phyloP scores from a whole-genome alignment of 495 filamentous ascomycete species.

The Immersiella caudata region DNA sequence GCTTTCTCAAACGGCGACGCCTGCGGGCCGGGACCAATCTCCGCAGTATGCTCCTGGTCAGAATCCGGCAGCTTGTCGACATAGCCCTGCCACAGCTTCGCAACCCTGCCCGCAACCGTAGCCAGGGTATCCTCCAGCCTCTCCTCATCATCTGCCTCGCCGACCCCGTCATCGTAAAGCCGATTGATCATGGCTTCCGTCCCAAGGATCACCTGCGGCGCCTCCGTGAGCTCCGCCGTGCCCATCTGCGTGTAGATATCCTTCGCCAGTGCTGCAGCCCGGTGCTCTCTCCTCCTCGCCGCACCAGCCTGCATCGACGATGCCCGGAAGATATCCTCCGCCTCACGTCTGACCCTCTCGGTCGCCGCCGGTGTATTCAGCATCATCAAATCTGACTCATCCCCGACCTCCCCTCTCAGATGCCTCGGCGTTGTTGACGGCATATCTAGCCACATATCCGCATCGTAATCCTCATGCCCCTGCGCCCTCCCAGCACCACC shows the following conservation, averaged over 20 bases:
- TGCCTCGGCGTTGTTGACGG: conserved; percentile 13
- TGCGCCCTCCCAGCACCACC: conserved; percentile 8
- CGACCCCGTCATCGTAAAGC: conserved; percentile 61
- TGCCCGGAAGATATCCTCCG: conserved; percentile 48
- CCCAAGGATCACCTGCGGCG: conserved; percentile 57
- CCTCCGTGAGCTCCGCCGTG: conserved; percentile 49
- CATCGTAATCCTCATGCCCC: conserved; percentile 22
- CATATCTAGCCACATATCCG: conserved; percentile 41
- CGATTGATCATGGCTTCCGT: conserved; percentile 56
- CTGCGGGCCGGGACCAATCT: conserved; percentile 65
- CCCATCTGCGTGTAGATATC: conserved; percentile 51
- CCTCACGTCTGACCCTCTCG: conserved; percentile 48
- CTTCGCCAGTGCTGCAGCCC: conserved; percentile 54
- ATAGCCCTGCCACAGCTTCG: conserved; percentile 60
- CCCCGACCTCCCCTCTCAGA: conserved; percentile 25
- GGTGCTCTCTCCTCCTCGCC: conserved; percentile 41
- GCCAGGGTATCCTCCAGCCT: conserved; percentile 59
- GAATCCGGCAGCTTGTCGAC: conserved; percentile 49
- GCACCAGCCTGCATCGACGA: conserved; percentile 43
- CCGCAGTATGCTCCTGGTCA: conserved; percentile 55
- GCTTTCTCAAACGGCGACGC: conserved; percentile 68
- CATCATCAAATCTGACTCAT: conserved; percentile 50
- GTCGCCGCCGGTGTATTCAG: conserved; percentile 51
- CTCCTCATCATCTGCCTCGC: conserved; percentile 54
- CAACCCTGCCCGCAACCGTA: conserved; percentile 57